These are phyloP conservation scores for Aspergillus pseudonomiae DNA, from an alignment of 2,329 filamentous ascomycete species.

Conservation along the genomic window DNA sequence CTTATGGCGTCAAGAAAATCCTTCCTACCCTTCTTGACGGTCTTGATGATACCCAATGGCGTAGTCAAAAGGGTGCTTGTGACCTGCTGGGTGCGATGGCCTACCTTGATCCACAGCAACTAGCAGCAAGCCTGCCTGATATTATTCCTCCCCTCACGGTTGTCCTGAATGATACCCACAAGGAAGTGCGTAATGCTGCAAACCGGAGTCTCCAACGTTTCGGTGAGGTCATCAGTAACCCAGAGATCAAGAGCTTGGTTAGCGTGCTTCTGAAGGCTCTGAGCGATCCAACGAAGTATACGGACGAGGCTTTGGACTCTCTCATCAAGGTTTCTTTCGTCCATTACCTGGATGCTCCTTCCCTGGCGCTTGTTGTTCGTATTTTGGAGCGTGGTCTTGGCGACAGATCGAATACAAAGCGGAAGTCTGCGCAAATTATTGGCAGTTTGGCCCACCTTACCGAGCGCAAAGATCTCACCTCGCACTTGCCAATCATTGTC, in stretches of 20 bases:
- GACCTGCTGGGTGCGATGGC: conserved; percentile 98
- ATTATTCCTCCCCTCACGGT: conserved; percentile 95
- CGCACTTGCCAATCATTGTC: conserved; percentile 89
- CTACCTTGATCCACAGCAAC: conserved; percentile 92
- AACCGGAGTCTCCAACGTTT: conserved; percentile 97
- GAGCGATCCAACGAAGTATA: conserved; percentile 96
- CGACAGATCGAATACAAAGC: conserved; percentile 91
- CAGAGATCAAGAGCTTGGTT: conserved; percentile 91
- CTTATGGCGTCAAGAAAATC: conserved; percentile 93
- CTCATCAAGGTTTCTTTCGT: conserved; percentile 98
- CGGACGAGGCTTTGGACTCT: conserved; percentile 88
- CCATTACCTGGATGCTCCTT: conserved; percentile 97
- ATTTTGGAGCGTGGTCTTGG: conserved; percentile 91
- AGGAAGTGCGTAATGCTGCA: conserved; percentile 88
- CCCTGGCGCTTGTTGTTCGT: conserved; percentile 88
- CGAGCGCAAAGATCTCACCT: conserved; percentile 88
- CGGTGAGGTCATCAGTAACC: conserved; percentile 97
- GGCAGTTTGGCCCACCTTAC: conserved; percentile 96
- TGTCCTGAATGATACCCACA: conserved; percentile 96
- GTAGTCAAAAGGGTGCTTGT: conserved; percentile 97
- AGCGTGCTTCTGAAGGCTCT: conserved; percentile 91
- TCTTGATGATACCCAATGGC: conserved; percentile 93
- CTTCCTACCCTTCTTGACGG: conserved; percentile 88
- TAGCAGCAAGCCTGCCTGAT: conserved; percentile 87
- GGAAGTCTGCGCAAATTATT: conserved; percentile 96